Evolutionary conservation across 495 filamentous ascomycete species (phyloP).

Genomic region (Neurospora sp.): DNA sequence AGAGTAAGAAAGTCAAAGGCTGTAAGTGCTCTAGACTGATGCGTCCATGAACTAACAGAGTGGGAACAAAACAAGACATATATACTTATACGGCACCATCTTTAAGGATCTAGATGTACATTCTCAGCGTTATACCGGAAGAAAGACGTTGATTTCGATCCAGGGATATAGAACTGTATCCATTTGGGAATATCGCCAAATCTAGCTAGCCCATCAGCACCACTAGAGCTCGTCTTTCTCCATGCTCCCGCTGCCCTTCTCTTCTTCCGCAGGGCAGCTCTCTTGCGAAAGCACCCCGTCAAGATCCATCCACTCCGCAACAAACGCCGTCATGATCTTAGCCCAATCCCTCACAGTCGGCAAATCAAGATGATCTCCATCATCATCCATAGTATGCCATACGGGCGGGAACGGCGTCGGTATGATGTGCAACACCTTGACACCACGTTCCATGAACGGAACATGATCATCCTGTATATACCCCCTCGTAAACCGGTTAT

Average conservation of each 20-base stretch:
- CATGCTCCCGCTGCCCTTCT: background rate
- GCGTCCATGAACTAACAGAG: too few relatives aligned
- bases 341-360: slow-evolving; percentile 84
- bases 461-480: slow-evolving; percentile 78
- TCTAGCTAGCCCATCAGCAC: background rate
- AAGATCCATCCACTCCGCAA: slow-evolving; percentile 88
- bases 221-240: slow-evolving; percentile 18
- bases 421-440: slow-evolving; percentile 82
- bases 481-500: slow-evolving; percentile 32
- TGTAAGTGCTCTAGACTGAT: too few relatives aligned
- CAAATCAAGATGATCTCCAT: slow-evolving; percentile 77
- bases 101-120: too few relatives aligned
- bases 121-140: too few relatives aligned
- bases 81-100: too few relatives aligned
- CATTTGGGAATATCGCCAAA: background rate
- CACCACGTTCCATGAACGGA: slow-evolving; percentile 76
- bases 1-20: too few relatives aligned
- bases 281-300: slow-evolving; percentile 50
- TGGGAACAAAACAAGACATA: too few relatives aligned
- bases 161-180: too few relatives aligned
- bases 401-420: slow-evolving; percentile 71
- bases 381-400: slow-evolving; percentile 81
- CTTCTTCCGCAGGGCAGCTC: background rate
- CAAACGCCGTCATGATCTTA: slow-evolving; percentile 69
- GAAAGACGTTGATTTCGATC: too few relatives aligned